phyloP scores from a whole-genome alignment of 2,329 filamentous ascomycete genomes.

The Fusarium coicis region DNA sequence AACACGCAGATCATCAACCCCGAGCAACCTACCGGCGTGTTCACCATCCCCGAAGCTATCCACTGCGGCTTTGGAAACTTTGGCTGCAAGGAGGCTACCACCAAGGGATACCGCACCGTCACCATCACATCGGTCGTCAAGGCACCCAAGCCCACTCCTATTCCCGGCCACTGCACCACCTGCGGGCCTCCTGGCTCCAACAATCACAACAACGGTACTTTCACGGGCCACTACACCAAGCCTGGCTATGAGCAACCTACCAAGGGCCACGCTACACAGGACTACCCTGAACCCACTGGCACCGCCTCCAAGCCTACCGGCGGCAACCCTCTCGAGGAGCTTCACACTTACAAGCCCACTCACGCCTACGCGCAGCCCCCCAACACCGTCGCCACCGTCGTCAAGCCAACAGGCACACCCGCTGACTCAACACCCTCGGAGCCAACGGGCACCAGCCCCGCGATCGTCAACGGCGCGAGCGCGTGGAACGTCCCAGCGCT shows the following conservation, averaged over 20 bases:
- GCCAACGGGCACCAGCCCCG: constrained; percentile 22
- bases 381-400: constrained; percentile 25
- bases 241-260: constrained; percentile 14
- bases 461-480: constrained; percentile 17
- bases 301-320: neutral
- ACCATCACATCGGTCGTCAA: constrained; percentile 44
- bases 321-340: constrained; percentile 20
- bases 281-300: neutral
- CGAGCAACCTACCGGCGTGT: constrained; percentile 44
- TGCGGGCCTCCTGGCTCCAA: constrained; percentile 31
- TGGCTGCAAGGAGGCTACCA: constrained; percentile 44
- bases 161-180: constrained; percentile 41
- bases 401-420: constrained; percentile 24
- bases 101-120: constrained; percentile 38
- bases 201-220: constrained; percentile 7
- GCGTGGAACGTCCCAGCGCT: constrained; percentile 25
- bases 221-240: neutral
- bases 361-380: neutral
- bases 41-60: constrained; percentile 45
- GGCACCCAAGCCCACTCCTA: constrained; percentile 38
- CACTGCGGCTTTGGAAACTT: constrained; percentile 43
- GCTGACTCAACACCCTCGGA: neutral
- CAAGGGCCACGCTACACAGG: neutral
- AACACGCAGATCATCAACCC: constrained; percentile 36
- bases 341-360: constrained; percentile 10